Evolutionary conservation across 768 basidiomycete species (phyloP).

Genomic region (Mycena rebaudengoi): DNA sequence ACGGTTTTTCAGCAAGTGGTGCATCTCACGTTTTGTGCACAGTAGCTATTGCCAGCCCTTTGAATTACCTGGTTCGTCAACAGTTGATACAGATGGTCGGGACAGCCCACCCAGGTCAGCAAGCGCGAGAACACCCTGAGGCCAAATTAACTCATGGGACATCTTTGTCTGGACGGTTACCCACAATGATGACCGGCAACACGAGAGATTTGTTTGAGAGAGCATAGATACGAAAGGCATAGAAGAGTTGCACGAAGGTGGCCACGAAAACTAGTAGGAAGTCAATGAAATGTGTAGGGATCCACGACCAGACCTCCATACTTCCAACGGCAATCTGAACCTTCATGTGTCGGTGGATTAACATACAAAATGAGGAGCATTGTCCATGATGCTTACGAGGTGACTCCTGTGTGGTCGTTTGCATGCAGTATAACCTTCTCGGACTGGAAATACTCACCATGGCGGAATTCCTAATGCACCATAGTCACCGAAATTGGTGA

Average conservation of each 20-base stretch:
- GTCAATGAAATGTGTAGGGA: neutral
- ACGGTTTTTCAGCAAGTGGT: neutral
- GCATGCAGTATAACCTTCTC: neutral
- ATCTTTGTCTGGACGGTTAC: neutral
- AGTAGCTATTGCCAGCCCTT: neutral
- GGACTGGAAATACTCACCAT: constrained; percentile 4
- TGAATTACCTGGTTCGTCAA: neutral
- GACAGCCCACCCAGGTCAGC: neutral
- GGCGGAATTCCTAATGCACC: neutral
- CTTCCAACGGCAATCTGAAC: neutral
- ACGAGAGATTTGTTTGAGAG: constrained; percentile 12
- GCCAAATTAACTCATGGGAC: neutral
- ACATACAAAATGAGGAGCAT: neutral
- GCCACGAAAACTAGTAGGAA: neutral
- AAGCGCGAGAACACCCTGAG: neutral
- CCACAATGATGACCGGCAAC: constrained; percentile 4
- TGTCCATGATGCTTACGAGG: neutral
- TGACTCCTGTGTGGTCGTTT: constrained; percentile 1
- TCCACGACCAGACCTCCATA: neutral
- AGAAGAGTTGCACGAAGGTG: neutral
- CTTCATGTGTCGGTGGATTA: neutral
- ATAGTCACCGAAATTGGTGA: constrained; percentile 14
- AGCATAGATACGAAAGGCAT: constrained; percentile 3
- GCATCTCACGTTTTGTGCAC: constrained; percentile 5
- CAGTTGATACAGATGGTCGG: neutral